Conservation (phyloP, 139 green algal genomes). For the Chlamydomonas sphaeroides region DNA sequence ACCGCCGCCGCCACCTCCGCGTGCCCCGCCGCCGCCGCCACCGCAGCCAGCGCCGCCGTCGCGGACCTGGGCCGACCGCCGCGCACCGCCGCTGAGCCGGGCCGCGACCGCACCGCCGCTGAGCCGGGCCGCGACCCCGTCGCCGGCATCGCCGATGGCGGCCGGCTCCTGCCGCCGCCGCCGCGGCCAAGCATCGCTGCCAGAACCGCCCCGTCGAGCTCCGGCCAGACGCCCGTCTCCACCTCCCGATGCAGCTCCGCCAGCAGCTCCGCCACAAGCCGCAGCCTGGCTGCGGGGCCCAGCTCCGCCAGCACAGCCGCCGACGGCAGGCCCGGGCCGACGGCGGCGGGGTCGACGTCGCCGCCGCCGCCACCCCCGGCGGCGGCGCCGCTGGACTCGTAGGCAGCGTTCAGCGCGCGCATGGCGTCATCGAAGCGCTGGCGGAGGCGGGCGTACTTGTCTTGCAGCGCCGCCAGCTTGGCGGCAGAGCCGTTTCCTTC, state of each 20-base stretch:
- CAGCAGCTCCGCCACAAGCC: conserved; percentile 31
- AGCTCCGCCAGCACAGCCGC: conserved; percentile 13
- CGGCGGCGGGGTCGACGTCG: background rate
- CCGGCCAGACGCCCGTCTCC: conserved; percentile 29
- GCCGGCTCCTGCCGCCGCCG: background rate
- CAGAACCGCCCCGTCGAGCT: conserved; percentile 9
- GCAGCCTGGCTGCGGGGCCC: conserved; percentile 16
- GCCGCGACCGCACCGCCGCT: background rate
- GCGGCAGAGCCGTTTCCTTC: background rate
- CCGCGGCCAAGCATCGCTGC: background rate
- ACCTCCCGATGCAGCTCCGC: conserved; percentile 29
- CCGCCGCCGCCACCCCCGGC: background rate
- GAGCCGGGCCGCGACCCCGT: background rate
- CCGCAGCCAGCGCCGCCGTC: too few species aligned
- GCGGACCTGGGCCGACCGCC: background rate
- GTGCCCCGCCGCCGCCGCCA: too few species aligned
- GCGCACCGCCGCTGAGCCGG: background rate
- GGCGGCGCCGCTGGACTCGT: background rate
- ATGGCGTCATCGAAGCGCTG: conserved; percentile 3
- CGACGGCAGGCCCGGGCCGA: background rate
- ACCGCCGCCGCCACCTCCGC: background rate
- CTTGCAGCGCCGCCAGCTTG: background rate
- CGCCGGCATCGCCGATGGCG: background rate
- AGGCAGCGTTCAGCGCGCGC: background rate
- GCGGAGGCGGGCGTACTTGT: conserved; percentile 9